Evolutionary conservation across 805 yeast genomes (phyloP), one percentile per base, ranked within the genome.

Genomic region (Monosporozyma servazzii): DNA sequence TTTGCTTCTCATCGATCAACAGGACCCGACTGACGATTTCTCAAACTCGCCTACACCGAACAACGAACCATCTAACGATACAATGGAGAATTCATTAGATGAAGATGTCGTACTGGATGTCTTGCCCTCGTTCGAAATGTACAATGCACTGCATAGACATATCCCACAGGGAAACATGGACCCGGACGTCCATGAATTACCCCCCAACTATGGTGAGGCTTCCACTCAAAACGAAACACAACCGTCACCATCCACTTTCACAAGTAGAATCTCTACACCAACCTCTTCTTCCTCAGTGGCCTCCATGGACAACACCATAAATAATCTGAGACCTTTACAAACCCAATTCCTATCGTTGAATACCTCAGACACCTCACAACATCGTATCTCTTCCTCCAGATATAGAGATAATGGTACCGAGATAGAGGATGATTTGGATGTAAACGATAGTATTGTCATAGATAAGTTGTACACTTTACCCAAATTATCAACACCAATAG

Each of bases 81-180:
- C 44, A 53, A 36, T 7, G 21, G 63, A 44, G 7, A 33, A 15
- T 15, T 13, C 13, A 15, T 15, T 33, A 2, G 37, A 33, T 41
- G 53, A 53, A n/a, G 33, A 45, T 43, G 18, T 55, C 3, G 57
- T 56, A 11, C 52, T 62, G 1, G 63, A 59, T 45, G 58, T 62
- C 4, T 43, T 62, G 21, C 66, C 66, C 2, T 59, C 64, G 1
- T 62, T 62, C 48, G 62, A 62, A 51, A 58, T 62, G 56, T 62
- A 60, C 45, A 56, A 62, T 39, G 54, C 60, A 10, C 44, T 62
- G 29, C 64, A 60, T 45, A 53, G 64, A 44, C 58, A 57, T 52
- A 58, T 60, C 42, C 61, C 64, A 27, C 53, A 54, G 27, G 59
- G 62, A 23, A 52, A 56, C 47, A 52, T 59, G 10, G 55, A 52